phyloP scores from a whole-genome alignment of 2,329 filamentous ascomycete genomes.

The Xylariaceae sp. region DNA sequence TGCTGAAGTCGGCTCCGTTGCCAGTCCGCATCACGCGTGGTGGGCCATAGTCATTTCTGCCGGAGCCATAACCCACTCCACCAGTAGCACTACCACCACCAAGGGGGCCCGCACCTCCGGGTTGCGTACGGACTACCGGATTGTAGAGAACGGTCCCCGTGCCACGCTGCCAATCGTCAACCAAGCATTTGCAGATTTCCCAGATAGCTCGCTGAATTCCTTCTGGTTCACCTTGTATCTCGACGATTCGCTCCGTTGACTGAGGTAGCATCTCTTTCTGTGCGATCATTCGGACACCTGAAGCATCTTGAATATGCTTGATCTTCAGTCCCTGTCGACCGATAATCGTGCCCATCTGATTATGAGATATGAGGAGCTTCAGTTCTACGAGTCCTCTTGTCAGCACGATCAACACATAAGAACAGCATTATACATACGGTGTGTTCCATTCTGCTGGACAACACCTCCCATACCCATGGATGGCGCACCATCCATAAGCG shows the following conservation, averaged over 20 bases:
- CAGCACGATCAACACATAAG: slow-evolving; percentile 5
- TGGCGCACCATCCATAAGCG: slow-evolving; percentile 86
- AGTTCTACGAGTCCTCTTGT: slow-evolving; percentile 58
- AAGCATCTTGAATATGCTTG: slow-evolving; percentile 97
- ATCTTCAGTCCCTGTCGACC: slow-evolving; percentile 95
- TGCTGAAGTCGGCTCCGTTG: slow-evolving; percentile 96
- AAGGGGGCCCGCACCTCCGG: slow-evolving; percentile 45
- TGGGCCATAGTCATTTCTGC: slow-evolving; percentile 53
- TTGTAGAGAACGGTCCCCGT: slow-evolving; percentile 98
- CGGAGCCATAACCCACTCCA: slow-evolving; percentile 41
- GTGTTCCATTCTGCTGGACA: slow-evolving; percentile 80
- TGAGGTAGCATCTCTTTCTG: slow-evolving; percentile 99
- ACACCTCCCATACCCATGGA: slow-evolving; percentile 94
- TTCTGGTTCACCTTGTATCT: slow-evolving; percentile 90
- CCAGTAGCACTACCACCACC: slow-evolving; percentile 26
- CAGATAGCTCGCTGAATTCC: slow-evolving; percentile 94
- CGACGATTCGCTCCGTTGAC: slow-evolving; percentile 95
- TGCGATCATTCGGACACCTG: slow-evolving; percentile 96
- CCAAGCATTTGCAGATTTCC: slow-evolving; percentile 98
- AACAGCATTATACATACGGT: slow-evolving; percentile 60
- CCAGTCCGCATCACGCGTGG: slow-evolving; percentile 88
- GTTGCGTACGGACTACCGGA: slow-evolving; percentile 81
- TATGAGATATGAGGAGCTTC: slow-evolving; percentile 97
- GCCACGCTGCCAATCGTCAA: slow-evolving; percentile 96
- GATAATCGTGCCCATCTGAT: slow-evolving; percentile 99